Conservation (phyloP, 345 rosid genomes). For the Punica granatum region DNA sequence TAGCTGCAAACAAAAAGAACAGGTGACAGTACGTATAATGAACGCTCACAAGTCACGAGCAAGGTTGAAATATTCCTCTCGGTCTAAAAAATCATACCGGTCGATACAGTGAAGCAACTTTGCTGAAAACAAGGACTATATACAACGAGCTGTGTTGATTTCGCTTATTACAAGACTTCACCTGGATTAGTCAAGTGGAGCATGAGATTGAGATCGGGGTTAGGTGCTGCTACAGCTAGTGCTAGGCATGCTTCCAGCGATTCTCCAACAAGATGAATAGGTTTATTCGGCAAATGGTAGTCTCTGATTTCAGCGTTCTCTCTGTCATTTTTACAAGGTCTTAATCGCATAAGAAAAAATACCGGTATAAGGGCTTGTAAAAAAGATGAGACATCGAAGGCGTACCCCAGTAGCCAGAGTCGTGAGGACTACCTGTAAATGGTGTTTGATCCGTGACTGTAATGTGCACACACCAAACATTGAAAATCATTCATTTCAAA, state of each 20-base stretch:
- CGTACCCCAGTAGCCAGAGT: not conserved
- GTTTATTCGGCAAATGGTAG: slow-evolving; percentile 32
- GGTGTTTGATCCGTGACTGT: slow-evolving; percentile 65
- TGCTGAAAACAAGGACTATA: too few relatives aligned
- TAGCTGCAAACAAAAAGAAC: slow-evolving; percentile 39
- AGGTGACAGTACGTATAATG: not conserved
- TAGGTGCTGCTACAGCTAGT: slow-evolving; percentile 59
- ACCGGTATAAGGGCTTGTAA: not conserved
- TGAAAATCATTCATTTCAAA: slow-evolving; percentile 44
- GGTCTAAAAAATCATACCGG: not conserved
- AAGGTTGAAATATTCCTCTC: not conserved
- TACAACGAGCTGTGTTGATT: too few relatives aligned
- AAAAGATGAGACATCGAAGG: not conserved
- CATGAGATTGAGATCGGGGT: slow-evolving; percentile 54
- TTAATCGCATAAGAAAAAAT: slow-evolving; percentile 15
- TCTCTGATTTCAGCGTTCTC: slow-evolving; percentile 35
- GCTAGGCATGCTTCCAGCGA: slow-evolving; percentile 78
- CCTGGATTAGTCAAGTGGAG: slow-evolving; percentile 74
- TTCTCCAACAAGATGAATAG: slow-evolving; percentile 78
- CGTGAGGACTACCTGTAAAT: slow-evolving; percentile 34
- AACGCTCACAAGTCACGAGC: not conserved
- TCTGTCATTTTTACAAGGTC: slow-evolving; percentile 59
- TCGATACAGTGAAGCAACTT: not conserved
- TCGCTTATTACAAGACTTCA: slow-evolving; percentile 16
- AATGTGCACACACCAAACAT: slow-evolving; percentile 72